Percentiles rank a stretch among this genome's conserved stretches.
Conservation (phyloP, 192 early-diverging fungal species). For the Backusella macrospora region DNA sequence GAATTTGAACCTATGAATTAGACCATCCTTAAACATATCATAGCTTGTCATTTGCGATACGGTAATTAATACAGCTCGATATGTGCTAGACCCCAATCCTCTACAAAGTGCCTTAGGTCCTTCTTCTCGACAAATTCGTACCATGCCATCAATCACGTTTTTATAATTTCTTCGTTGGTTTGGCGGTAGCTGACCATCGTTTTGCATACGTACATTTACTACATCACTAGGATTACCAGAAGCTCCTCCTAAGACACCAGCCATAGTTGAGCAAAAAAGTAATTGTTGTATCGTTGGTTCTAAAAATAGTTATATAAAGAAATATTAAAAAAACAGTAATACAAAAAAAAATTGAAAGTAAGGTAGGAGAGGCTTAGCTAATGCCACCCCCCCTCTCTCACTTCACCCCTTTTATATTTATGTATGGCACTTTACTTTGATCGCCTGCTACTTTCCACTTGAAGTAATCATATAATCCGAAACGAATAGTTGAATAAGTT, state of each 20-base stretch:
- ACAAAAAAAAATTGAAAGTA: slow-evolving; percentile 4
- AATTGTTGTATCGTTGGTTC: slow-evolving; percentile 42
- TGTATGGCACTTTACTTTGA: slow-evolving; percentile 46
- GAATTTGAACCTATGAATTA: slow-evolving; percentile 61
- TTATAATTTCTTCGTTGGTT: slow-evolving; percentile 72
- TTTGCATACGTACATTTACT: slow-evolving; percentile 81
- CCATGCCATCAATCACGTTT: slow-evolving; percentile 72
- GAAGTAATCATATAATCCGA: slow-evolving; percentile 72
- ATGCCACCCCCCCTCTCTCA: not conserved
- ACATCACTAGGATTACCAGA: slow-evolving; percentile 81
- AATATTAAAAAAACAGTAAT: slow-evolving; percentile 1
- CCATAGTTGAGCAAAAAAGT: slow-evolving; percentile 47
- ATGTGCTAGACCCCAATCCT: slow-evolving; percentile 87
- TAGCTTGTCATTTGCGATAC: slow-evolving; percentile 75
- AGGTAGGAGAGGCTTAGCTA: slow-evolving; percentile 4
- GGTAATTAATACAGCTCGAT: slow-evolving; percentile 87
- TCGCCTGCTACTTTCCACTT: slow-evolving; percentile 58
- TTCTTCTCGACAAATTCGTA: slow-evolving; percentile 78
- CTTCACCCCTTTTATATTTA: not conserved
- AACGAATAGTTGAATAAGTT: slow-evolving; percentile 84
- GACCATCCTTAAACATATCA: slow-evolving; percentile 73
- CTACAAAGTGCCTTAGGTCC: slow-evolving; percentile 80
- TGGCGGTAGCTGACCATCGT: slow-evolving; percentile 70
- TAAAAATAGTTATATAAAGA: slow-evolving; percentile 17
- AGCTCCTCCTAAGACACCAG: slow-evolving; percentile 63